Evolutionary conservation across 2,329 filamentous ascomycete genomes (phyloP).

Genomic region (Aspergillus sp.): DNA sequence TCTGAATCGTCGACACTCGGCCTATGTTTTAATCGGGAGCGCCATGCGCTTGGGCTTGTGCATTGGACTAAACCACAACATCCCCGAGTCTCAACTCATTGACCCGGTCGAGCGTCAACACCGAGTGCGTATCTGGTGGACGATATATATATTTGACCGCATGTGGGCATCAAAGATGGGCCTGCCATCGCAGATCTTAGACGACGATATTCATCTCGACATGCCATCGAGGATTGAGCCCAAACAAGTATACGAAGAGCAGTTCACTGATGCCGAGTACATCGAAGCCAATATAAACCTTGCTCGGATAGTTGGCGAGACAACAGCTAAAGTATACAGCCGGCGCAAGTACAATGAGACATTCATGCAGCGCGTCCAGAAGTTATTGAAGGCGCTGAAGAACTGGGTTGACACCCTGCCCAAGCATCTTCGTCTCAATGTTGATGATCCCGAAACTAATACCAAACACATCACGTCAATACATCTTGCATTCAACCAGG

Average conservation of each 20-base stretch:
- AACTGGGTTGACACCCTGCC: constrained; percentile 40
- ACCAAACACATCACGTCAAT: constrained; percentile 34
- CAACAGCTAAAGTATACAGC: constrained; percentile 36
- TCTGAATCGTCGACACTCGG: constrained; percentile 36
- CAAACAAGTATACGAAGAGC: constrained; percentile 31
- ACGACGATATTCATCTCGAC: constrained; percentile 48
- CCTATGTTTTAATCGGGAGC: constrained; percentile 35
- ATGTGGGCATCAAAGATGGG: constrained; percentile 53
- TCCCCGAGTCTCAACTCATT: constrained; percentile 37
- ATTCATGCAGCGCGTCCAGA: constrained; percentile 42
- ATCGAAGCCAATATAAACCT: constrained; percentile 39
- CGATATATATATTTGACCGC: constrained; percentile 42
- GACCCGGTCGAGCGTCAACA: constrained; percentile 41
- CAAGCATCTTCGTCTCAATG: constrained; percentile 32
- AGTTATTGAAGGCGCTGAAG: constrained; percentile 39
- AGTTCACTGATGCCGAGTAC: constrained; percentile 39
- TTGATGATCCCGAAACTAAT: constrained; percentile 33
- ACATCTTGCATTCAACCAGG: constrained; percentile 40
- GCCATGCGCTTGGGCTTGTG: constrained; percentile 44
- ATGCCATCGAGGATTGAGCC: constrained; percentile 36
- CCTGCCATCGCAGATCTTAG: constrained; percentile 49
- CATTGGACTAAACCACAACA: constrained; percentile 46
- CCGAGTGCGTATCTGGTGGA: constrained; percentile 40
- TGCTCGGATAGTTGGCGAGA: constrained; percentile 38
- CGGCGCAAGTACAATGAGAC: constrained; percentile 37